Base-by-base conservation (phyloP, 2,329 filamentous ascomycete genomes). In the Hypoxylon sp. region DNA sequence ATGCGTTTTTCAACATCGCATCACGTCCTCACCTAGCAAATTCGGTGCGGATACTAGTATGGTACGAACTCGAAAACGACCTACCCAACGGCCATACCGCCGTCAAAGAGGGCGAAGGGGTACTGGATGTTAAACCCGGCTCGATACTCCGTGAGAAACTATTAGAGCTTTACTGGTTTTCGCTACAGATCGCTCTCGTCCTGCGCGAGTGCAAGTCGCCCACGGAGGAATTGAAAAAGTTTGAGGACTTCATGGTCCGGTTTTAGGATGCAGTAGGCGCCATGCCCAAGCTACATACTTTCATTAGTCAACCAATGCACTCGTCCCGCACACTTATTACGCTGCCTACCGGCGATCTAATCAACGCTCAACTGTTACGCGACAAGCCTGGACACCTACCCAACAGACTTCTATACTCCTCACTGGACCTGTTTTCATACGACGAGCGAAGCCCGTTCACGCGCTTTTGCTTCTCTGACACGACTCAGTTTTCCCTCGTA, bases 1-100 rank as follows among this genome's bases (percentile, higher is more conserved):
- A 35, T 23, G 3, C 15, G 29, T 49, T 42, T 26, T 27, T 49
- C 37, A 36, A 42, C 12, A 42, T 42, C 16, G 37, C 23, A 42
- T 2, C 36, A 5, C 25, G 12, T 2, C 23, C 36, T 35, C 37
- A 37, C 25, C n/a, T 42, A 12, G 27, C 45, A n/a, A 19, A 13
- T 7, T 21, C 20, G 7, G 29, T 20, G 29, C 45, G n/a, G 6
- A 23, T 35, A 16, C 19, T 48, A 5, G 36, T 35, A 12, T 48
- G 21, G 21, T 31, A 30, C 13, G 16, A 16, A 32, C 12, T 23
- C 17, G 8, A 2, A n/a, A 38, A 23, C 17, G 21, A 30, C 17
- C 16, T 30, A 8, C 11, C 19, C 4, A 4, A 13, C 26, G 21
- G 9, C 21, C 9, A 5, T 9, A 9, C 5, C 21, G 5, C 21